Conservation (phyloP, 2,329 filamentous ascomycete species). For the Ceratocystis ficicola region DNA sequence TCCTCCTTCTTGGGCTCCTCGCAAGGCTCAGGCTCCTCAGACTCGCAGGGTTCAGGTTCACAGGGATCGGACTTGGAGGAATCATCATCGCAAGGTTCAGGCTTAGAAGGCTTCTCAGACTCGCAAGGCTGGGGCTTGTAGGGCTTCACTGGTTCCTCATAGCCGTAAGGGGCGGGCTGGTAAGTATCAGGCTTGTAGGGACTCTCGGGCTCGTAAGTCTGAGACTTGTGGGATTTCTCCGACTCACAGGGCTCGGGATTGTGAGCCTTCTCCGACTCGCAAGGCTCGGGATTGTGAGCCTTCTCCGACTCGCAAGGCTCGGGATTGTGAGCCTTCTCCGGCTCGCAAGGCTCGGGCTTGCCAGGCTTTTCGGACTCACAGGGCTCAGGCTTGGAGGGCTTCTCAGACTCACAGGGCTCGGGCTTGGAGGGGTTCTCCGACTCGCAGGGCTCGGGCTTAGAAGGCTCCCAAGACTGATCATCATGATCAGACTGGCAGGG, state of each 20-base stretch:
- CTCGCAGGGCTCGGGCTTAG: constrained; percentile 10
- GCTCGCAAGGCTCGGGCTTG: constrained; percentile 17
- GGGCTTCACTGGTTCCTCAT: constrained; percentile 9
- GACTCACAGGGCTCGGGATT: constrained; percentile 17
- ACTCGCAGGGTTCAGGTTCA: constrained; percentile 9
- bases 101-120: constrained; percentile 15
- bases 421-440: neutral
- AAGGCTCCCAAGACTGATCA: constrained; percentile 5
- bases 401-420: constrained; percentile 12
- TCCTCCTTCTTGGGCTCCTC: constrained; percentile 21
- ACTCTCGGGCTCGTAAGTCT: constrained; percentile 6
- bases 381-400: constrained; percentile 16
- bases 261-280: constrained; percentile 6
- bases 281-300: constrained; percentile 2
- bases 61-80: neutral
- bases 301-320: constrained; percentile 14
- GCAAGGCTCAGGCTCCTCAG: constrained; percentile 12
- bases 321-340: constrained; percentile 14
- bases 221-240: constrained; percentile 5
- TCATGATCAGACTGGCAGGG: constrained; percentile 15
- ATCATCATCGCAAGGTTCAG: constrained; percentile 7
- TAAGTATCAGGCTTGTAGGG: constrained; percentile 12
- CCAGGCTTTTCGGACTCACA: constrained; percentile 15
- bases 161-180: constrained; percentile 5
- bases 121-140: constrained; percentile 9